Evolutionary conservation across 257 asterid species (phyloP).

Genomic region (Cruciata laevipes): DNA sequence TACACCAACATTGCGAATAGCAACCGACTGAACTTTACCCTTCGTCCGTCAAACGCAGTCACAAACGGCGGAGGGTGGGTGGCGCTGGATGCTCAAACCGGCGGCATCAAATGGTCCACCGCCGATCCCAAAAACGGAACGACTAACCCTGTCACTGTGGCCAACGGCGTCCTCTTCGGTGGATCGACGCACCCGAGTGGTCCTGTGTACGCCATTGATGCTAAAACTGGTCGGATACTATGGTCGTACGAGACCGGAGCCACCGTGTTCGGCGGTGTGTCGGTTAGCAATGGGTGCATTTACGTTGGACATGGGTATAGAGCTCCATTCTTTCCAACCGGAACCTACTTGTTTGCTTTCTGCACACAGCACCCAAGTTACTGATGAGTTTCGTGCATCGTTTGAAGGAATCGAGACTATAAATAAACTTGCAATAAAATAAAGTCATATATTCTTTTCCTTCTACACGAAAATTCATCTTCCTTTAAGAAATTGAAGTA

Average conservation of each 20-base stretch:
- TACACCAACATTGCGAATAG: background rate
- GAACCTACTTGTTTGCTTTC: constrained; percentile 49
- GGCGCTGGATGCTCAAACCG: background rate
- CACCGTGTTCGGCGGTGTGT: background rate
- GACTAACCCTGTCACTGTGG: background rate
- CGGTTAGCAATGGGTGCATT: background rate
- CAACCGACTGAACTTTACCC: background rate
- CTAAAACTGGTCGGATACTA: background rate
- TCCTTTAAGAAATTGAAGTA: too few species aligned
- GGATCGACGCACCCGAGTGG: background rate
- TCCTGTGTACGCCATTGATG: background rate
- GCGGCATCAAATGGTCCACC: constrained; percentile 1
- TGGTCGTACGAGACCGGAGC: constrained; percentile 4
- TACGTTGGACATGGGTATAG: constrained; percentile 2
- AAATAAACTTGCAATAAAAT: too few species aligned
- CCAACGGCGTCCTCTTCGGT: background rate
- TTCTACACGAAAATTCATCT: too few species aligned
- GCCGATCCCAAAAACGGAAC: background rate
- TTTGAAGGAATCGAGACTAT: too few species aligned
- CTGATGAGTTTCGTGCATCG: too few species aligned
- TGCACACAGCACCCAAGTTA: constrained; percentile 11
- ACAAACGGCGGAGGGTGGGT: constrained; percentile 8
- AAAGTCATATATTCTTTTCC: too few species aligned
- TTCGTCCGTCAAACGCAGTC: background rate
- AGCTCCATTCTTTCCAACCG: constrained; percentile 12